phyloP scores from a whole-genome alignment of 257 asterid genomes.

The Osmanthus fragrans region DNA sequence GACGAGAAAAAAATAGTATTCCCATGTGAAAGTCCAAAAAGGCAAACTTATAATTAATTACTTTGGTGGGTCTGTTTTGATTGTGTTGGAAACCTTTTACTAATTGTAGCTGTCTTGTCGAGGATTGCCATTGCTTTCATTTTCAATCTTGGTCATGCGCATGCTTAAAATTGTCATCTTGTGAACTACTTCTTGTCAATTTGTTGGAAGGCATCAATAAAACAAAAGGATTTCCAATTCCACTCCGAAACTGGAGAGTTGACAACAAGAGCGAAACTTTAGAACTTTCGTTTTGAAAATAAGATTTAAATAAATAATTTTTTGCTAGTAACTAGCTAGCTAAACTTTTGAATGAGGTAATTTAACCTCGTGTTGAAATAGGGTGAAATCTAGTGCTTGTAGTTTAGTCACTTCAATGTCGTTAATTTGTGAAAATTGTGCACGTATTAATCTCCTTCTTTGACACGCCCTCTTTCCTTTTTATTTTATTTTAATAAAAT shows the following conservation, averaged over 20 bases:
- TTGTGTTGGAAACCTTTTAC: constrained; percentile 58
- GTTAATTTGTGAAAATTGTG: background rate
- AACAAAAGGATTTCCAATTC: constrained; percentile 24
- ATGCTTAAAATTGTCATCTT: constrained; percentile 45
- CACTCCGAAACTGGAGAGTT: constrained; percentile 23
- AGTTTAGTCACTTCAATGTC: background rate
- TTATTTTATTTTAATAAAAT: background rate
- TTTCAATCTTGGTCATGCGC: constrained; percentile 67
- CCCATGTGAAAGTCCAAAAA: constrained; percentile 30
- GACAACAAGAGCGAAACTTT: constrained; percentile 23
- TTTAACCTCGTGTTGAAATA: background rate
- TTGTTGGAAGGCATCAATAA: constrained; percentile 12
- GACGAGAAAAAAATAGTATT: constrained; percentile 20
- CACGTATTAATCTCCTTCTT: background rate
- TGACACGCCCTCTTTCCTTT: background rate
- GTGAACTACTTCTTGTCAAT: constrained; percentile 25
- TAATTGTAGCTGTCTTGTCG: constrained; percentile 67
- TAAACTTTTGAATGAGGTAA: no score
- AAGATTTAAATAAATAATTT: background rate
- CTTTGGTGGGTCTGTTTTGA: constrained; percentile 60
- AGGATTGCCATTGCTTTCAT: constrained; percentile 47
- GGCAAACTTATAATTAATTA: constrained; percentile 28
- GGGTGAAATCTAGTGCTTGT: no score
- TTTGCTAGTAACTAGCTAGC: background rate
- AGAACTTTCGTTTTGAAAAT: constrained; percentile 8